A percentile compares a stretch with the other conserved stretches of the same genome.
These are phyloP conservation scores for Neocallimastix lanati DNA, from an alignment of 192 early-diverging fungal genomes.

Conservation along the genomic window DNA sequence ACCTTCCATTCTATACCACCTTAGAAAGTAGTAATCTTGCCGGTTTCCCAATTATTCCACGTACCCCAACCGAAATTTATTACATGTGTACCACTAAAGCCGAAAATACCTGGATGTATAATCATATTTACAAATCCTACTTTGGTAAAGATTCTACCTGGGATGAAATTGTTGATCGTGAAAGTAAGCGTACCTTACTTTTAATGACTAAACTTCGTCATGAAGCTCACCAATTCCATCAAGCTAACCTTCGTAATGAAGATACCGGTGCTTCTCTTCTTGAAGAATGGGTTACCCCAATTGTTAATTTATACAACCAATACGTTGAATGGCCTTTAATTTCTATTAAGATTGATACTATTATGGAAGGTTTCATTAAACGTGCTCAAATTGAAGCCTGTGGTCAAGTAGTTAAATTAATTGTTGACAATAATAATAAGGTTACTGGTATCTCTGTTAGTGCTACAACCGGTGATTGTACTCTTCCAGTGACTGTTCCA, in stretches of 20 bases:
- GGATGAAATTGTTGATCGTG: background rate
- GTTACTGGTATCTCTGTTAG: background rate
- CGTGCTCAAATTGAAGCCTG: background rate
- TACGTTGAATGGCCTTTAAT: background rate
- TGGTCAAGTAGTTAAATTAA: background rate
- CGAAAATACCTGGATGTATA: background rate
- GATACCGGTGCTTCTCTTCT: background rate
- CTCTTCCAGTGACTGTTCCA: background rate
- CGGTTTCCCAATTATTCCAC: background rate
- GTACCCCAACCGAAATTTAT: background rate
- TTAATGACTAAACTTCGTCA: slow-evolving; percentile 8
- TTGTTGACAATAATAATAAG: background rate
- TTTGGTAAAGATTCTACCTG: background rate
- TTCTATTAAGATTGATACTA: background rate
- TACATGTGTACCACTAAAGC: background rate
- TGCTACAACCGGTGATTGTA: background rate
- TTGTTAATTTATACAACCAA: background rate
- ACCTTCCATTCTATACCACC: background rate
- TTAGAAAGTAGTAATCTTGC: background rate
- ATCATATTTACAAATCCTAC: background rate
- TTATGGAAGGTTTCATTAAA: background rate
- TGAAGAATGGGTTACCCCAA: background rate
- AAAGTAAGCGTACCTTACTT: background rate
- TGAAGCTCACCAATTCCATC: slow-evolving; percentile 14
- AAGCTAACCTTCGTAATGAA: background rate